Base-by-base conservation (phyloP, 192 early-diverging fungal species). In the Physocladia obscura region DNA sequence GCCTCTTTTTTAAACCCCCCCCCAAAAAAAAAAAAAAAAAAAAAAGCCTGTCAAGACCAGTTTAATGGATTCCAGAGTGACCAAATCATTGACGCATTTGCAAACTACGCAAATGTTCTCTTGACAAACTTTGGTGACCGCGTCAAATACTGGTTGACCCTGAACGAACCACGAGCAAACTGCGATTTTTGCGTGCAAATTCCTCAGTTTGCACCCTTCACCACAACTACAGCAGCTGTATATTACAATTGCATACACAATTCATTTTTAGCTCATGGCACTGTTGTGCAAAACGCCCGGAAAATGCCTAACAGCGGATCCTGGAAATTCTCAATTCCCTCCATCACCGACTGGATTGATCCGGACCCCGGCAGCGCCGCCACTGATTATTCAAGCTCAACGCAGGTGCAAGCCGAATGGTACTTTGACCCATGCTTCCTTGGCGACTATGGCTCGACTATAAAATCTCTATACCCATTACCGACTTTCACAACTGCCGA, bases 161-260 rank as follows among this genome's bases (percentile, higher is more conserved):
- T 79, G 51, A 79, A 79, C 44, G 77, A 79, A 54, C 75, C 77
- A 21, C 29, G 54, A 11, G 70, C 74, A 36, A 73, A 69, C 32
- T 77, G 77, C 70, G 62, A 69, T n/a, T 67, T 49, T 35, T 68
- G 65, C 65, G 29, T 68, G 31, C 27, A 39, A 3, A 6, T 30
- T 2, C 65, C 65, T 26, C 26, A 57, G 11, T 68, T 68, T 35
- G 34, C 65, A 6, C 65, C 65, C 5, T 56, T 57, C 24, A 68
- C 65, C 1, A 56, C 52, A 5, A 68, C 50, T 26, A n/a, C 51
- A 0, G 51, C 31, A 24, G 52, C 8, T 6, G 17, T 57, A 11
- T 68, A 38, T 29, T 56, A 38, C 19, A 44, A 57, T 17, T 68
- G 65, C 52, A 57, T 68, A 34, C 55, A 74, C 22, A 60, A 54